Percentiles rank a stretch among this genome's conserved stretches.
Evolutionary conservation across 495 filamentous ascomycete species (phyloP).

Genomic region (Talaromyces trachyspermus): DNA sequence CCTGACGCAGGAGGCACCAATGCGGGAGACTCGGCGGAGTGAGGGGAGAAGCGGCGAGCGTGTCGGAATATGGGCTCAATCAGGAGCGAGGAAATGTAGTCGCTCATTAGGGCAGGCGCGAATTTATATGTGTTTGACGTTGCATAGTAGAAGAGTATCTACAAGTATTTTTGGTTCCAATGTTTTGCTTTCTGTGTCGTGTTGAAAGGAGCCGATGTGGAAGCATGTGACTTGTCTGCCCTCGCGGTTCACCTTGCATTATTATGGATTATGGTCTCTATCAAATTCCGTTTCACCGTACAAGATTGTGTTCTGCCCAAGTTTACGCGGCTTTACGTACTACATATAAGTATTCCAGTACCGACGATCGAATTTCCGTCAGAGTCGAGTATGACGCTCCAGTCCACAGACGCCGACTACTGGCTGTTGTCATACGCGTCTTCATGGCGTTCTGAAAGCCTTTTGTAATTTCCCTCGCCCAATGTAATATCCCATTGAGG

Average conservation of each 20-base stretch:
- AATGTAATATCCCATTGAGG: neutral
- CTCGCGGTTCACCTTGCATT: neutral
- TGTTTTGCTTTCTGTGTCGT: too few relatives aligned
- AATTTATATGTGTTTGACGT: neutral
- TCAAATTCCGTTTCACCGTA: too few relatives aligned
- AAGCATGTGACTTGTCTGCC: slow-evolving; percentile 1
- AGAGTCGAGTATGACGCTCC: too few relatives aligned
- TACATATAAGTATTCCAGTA: too few relatives aligned
- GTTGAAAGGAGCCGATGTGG: neutral
- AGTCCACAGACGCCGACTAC: too few relatives aligned
- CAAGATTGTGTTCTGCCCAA: too few relatives aligned
- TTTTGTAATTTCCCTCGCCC: neutral
- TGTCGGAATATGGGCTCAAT: slow-evolving; percentile 72
- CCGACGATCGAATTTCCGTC: too few relatives aligned
- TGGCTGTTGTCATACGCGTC: neutral
- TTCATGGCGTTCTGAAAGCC: neutral
- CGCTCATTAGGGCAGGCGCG: slow-evolving; percentile 48
- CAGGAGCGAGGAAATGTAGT: slow-evolving; percentile 63
- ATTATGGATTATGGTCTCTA: too few relatives aligned
- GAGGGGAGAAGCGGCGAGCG: slow-evolving; percentile 59
- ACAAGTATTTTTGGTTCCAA: too few relatives aligned
- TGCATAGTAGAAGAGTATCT: too few relatives aligned
- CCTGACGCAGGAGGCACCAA: neutral
- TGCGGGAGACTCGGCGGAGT: slow-evolving; percentile 3
- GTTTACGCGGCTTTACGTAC: too few relatives aligned